Percentiles rank a stretch among this genome's conserved stretches.
Conservation (phyloP, 2,329 filamentous ascomycete species). For the Botrytis galanthina region DNA sequence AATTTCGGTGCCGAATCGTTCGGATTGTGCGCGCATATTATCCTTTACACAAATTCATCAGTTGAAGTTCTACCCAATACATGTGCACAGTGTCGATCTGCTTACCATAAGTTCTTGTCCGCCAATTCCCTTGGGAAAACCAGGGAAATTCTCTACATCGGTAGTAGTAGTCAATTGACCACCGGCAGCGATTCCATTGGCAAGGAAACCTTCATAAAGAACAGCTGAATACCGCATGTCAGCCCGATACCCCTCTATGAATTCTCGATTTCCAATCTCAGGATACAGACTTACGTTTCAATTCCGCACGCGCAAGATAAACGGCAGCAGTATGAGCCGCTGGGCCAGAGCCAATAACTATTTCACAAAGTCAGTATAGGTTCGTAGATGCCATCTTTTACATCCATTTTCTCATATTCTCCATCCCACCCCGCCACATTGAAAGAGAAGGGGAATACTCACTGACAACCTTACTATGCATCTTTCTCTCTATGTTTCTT, state of each 20-base stretch:
- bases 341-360: slow-evolving; percentile 88
- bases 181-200: slow-evolving; percentile 92
- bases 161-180: slow-evolving; percentile 98
- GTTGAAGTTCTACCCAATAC: not conserved
- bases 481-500: slow-evolving; percentile 51
- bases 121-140: slow-evolving; percentile 86
- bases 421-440: not conserved
- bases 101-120: slow-evolving; percentile 76
- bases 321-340: slow-evolving; percentile 96
- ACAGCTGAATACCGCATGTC: slow-evolving; percentile 53
- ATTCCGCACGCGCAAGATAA: slow-evolving; percentile 90
- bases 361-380: slow-evolving; percentile 23
- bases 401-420: not conserved
- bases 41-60: slow-evolving; percentile 46
- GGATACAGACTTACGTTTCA: slow-evolving; percentile 59
- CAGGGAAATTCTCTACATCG: slow-evolving; percentile 97
- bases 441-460: slow-evolving; percentile 45
- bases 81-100: slow-evolving; percentile 7
- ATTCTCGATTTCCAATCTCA: not conserved
- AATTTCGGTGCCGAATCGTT: slow-evolving; percentile 89
- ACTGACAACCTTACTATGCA: slow-evolving; percentile 94
- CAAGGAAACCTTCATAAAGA: slow-evolving; percentile 96
- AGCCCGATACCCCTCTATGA: slow-evolving; percentile 35
- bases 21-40: slow-evolving; percentile 87
- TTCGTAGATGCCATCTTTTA: not conserved